Evolutionary conservation across 495 filamentous ascomycete genomes (phyloP).

Genomic region (Annulohypoxylon bovei): DNA sequence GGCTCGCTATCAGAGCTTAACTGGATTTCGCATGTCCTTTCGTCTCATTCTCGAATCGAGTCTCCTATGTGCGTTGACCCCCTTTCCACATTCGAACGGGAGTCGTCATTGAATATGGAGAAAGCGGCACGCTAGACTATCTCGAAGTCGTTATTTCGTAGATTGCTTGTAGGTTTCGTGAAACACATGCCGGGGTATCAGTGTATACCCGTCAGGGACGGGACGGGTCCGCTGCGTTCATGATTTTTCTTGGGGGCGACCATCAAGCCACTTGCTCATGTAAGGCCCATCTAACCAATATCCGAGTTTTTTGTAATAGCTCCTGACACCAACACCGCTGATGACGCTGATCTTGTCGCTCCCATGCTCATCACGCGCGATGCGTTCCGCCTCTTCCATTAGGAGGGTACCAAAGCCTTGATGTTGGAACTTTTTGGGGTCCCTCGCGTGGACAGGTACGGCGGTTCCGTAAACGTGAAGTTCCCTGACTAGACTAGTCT

Average conservation of each 20-base stretch:
- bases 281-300: constrained; percentile 93
- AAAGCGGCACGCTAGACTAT: background rate
- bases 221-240: constrained; percentile 2
- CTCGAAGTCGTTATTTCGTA: background rate
- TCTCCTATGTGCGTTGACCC: background rate
- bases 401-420: constrained; percentile 95
- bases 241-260: constrained; percentile 39
- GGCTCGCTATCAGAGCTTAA: background rate
- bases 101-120: background rate
- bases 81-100: background rate
- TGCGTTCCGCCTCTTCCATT: constrained; percentile 98
- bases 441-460: constrained; percentile 91
- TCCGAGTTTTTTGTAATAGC: constrained; percentile 91
- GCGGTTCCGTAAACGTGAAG: constrained; percentile 97
- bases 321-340: constrained; percentile 91
- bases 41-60: background rate
- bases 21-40: background rate
- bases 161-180: background rate
- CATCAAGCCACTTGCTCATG: constrained; percentile 78
- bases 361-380: constrained; percentile 91
- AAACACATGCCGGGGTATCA: background rate
- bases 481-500: constrained; percentile 91
- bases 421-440: constrained; percentile 96
- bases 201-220: background rate
- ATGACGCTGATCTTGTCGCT: constrained; percentile 96